Percentiles rank a stretch among this genome's conserved stretches.
These are phyloP conservation scores for Populus hybrid DNA, from an alignment of 441 rosid genomes.

Conservation along the genomic window DNA sequence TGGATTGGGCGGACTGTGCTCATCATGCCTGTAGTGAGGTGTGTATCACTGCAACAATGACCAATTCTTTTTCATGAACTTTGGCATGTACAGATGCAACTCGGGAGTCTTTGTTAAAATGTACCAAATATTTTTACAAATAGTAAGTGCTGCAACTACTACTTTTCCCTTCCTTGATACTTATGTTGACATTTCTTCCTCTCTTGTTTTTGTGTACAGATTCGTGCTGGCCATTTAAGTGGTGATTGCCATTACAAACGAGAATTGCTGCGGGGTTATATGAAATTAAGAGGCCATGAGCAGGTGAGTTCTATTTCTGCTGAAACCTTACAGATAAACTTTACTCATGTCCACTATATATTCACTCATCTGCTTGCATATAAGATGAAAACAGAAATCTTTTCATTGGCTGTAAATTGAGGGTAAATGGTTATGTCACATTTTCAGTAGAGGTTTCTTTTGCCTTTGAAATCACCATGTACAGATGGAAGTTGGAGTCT, in stretches of 20 bases:
- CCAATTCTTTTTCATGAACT: background rate
- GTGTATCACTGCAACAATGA: background rate
- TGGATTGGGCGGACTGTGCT: constrained; percentile 88
- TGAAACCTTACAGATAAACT: background rate
- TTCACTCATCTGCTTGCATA: background rate
- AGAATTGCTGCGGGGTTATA: constrained; percentile 68
- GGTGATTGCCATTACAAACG: constrained; percentile 96
- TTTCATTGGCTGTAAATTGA: background rate
- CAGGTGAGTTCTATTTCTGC: constrained; percentile 48
- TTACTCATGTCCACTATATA: background rate
- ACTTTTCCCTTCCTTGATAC: background rate
- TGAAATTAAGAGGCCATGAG: constrained; percentile 82
- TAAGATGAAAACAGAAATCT: background rate
- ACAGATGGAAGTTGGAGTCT: background rate
- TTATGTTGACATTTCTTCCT: background rate
- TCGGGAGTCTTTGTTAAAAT: background rate
- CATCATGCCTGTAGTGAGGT: constrained; percentile 99
- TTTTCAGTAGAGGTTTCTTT: background rate
- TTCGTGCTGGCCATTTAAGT: constrained; percentile 85
- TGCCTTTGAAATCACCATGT: background rate
- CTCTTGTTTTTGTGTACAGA: constrained; percentile 36
- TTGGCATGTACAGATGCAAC: background rate
- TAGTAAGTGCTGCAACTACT: background rate
- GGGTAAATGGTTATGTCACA: background rate
- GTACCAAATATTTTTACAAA: background rate